Conservation (phyloP, 768 basidiomycete genomes). For the Podaxis rugospora region DNA sequence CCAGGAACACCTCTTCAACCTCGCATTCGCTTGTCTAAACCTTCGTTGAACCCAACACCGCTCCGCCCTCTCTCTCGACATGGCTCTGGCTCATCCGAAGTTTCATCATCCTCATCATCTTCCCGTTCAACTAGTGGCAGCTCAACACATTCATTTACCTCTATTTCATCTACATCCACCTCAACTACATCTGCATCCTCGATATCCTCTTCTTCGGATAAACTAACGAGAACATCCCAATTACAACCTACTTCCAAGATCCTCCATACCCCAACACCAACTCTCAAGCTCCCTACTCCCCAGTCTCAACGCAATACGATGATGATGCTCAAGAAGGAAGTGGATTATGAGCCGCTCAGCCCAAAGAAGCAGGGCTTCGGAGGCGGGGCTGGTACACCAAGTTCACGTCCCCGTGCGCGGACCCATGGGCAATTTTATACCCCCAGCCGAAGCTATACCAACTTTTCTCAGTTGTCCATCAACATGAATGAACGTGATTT, state of each 20-base stretch:
- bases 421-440: slow-evolving; percentile 8
- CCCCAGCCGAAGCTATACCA: slow-evolving; percentile 5
- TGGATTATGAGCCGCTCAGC: slow-evolving; percentile 71
- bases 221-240: slow-evolving; percentile 20
- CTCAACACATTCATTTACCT: slow-evolving; percentile 37
- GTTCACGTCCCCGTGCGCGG: slow-evolving; percentile 6
- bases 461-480: slow-evolving; percentile 1
- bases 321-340: slow-evolving; percentile 64
- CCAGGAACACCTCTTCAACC: slow-evolving; percentile 15
- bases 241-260: background rate
- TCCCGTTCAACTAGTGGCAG: slow-evolving; percentile 40
- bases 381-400: background rate
- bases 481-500: background rate
- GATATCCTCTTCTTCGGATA: slow-evolving; percentile 40
- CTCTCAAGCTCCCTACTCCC: slow-evolving; percentile 20
- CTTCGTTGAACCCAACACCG: slow-evolving; percentile 32
- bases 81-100: slow-evolving; percentile 24
- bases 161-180: slow-evolving; percentile 34
- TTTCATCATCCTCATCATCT: slow-evolving; percentile 24
- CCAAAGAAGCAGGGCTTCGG: slow-evolving; percentile 45
- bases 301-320: slow-evolving; percentile 41
- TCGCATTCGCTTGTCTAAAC: slow-evolving; percentile 37
- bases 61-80: slow-evolving; percentile 33
- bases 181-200: slow-evolving; percentile 29
- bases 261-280: slow-evolving; percentile 1